These are phyloP conservation scores for Flueggea neowawraea DNA, from an alignment of 441 rosid genomes.

Conservation along the genomic window DNA sequence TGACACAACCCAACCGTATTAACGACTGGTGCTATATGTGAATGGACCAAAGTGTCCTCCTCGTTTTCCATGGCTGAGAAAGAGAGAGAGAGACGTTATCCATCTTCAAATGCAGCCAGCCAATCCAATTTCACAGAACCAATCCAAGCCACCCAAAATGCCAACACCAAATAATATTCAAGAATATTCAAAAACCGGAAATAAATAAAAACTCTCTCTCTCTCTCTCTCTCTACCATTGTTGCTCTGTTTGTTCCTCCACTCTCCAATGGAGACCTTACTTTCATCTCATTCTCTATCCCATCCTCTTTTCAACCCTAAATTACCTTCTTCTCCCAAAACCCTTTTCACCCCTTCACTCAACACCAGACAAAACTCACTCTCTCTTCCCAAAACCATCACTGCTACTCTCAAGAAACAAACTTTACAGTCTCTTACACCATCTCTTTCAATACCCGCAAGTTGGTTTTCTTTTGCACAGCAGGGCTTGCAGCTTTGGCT, in stretches of 20 bases:
- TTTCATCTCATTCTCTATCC: slow-evolving; percentile 59
- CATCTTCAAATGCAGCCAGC: not conserved
- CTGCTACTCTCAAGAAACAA: slow-evolving; percentile 36
- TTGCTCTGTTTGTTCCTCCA: slow-evolving; percentile 10
- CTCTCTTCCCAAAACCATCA: slow-evolving; percentile 32
- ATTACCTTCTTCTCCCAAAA: slow-evolving; percentile 20
- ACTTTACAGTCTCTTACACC: slow-evolving; percentile 25
- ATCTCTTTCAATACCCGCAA: slow-evolving; percentile 27
- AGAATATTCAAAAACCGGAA: not conserved
- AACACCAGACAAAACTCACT: slow-evolving; percentile 41
- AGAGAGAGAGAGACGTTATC: slow-evolving; percentile 38
- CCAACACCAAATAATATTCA: slow-evolving; percentile 13
- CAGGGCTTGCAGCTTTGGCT: slow-evolving; percentile 83
- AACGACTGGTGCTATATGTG: not conserved
- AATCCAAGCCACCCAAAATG: slow-evolving; percentile 42
- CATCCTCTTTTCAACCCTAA: slow-evolving; percentile 44
- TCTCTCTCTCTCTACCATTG: slow-evolving; percentile 10
- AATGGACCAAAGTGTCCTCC: slow-evolving; percentile 28
- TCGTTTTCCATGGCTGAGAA: slow-evolving; percentile 19
- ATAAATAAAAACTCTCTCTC: too few relatives aligned
- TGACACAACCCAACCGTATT: too few relatives aligned
- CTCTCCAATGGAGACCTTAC: slow-evolving; percentile 67
- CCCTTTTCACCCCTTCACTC: slow-evolving; percentile 28
- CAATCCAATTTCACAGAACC: slow-evolving; percentile 6
- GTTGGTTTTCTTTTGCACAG: slow-evolving; percentile 61